These are phyloP conservation scores for Nigrospora sphaerica DNA, from an alignment of 2,329 filamentous ascomycete species.

Conservation along the genomic window DNA sequence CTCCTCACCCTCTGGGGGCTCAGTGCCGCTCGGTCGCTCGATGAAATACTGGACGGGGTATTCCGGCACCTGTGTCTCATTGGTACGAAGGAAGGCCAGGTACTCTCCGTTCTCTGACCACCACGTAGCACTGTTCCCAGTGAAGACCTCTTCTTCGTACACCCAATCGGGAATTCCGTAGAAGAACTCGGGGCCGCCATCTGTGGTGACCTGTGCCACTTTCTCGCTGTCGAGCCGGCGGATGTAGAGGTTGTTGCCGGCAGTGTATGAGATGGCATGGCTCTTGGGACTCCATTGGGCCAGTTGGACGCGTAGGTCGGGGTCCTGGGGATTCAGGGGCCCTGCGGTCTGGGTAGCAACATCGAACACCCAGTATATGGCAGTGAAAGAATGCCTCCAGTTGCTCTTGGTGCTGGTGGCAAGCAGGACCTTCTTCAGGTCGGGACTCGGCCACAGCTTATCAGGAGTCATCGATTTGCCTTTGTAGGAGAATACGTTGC, in stretches of 20 bases:
- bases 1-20: conserved; percentile 65
- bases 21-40: conserved; percentile 70
- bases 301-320: conserved; percentile 65
- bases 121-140: conserved; percentile 79
- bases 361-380: conserved; percentile 86
- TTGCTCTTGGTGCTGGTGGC: conserved; percentile 65
- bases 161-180: conserved; percentile 98
- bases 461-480: conserved; percentile 48
- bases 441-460: conserved; percentile 67
- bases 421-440: conserved; percentile 83
- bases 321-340: conserved; percentile 65
- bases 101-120: conserved; percentile 89
- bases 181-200: conserved; percentile 84
- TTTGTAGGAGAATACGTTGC: conserved; percentile 52
- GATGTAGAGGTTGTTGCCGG: conserved; percentile 84
- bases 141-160: conserved; percentile 80
- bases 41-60: conserved; percentile 93
- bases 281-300: conserved; percentile 86
- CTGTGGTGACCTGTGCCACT: conserved; percentile 69
- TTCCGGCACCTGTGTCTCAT: conserved; percentile 85
- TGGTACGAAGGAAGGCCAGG: conserved; percentile 85
- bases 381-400: conserved; percentile 86
- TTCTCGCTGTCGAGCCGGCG: conserved; percentile 52
- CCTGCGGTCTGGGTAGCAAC: conserved; percentile 72
- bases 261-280: conserved; percentile 81